These are phyloP conservation scores for Naganishia friedmannii DNA, from an alignment of 768 basidiomycete genomes.

Conservation along the genomic window DNA sequence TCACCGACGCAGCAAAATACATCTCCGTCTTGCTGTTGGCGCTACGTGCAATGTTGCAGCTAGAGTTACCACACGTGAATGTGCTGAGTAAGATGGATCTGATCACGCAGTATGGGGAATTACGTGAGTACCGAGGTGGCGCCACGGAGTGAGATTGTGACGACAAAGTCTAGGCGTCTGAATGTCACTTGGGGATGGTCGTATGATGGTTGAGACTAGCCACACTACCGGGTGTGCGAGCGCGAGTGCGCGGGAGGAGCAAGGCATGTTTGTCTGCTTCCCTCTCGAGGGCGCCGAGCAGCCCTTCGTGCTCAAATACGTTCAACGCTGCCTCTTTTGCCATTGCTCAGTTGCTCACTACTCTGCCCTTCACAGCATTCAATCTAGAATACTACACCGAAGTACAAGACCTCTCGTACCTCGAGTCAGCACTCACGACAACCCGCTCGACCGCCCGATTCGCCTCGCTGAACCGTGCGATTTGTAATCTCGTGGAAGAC, in stretches of 20 bases:
- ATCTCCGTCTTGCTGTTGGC: conserved; percentile 87
- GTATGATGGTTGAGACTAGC: no score
- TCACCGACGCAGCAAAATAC: conserved; percentile 93
- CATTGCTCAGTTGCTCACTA: background rate
- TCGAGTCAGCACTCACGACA: conserved; percentile 67
- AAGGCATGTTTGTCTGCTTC: no score
- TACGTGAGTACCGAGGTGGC: conserved; percentile 53
- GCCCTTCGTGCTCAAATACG: conserved; percentile 35
- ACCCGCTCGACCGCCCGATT: conserved; percentile 61
- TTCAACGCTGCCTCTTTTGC: conserved; percentile 11
- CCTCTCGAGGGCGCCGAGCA: no score
- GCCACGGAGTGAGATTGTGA: no score
- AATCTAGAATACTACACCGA: conserved; percentile 97
- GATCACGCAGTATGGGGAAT: conserved; percentile 81
- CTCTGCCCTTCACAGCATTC: conserved; percentile 64
- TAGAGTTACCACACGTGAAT: conserved; percentile 97
- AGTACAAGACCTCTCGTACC: conserved; percentile 88
- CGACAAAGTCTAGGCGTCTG: no score
- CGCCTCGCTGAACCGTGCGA: conserved; percentile 75
- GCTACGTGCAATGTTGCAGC: conserved; percentile 92
- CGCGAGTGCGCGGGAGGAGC: no score
- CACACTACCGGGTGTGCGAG: no score
- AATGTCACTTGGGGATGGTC: no score
- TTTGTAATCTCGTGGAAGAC: conserved; percentile 90
- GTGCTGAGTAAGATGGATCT: conserved; percentile 94